Evolutionary conservation across 805 yeast genomes (phyloP).

Genomic region (Wickerhamiella allomyrinae): DNA sequence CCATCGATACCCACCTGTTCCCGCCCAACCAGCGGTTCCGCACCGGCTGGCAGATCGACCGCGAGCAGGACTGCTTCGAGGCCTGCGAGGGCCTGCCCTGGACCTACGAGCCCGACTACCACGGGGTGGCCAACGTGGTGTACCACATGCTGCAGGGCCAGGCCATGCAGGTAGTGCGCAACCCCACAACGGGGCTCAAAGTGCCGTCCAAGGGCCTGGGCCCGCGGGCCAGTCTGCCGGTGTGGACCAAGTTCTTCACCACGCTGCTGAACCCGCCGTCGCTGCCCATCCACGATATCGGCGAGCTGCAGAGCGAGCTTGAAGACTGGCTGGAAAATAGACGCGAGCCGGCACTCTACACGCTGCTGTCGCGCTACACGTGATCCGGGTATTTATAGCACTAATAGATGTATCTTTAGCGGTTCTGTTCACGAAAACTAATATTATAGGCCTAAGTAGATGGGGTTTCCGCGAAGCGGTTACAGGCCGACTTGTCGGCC

Average conservation of each 20-base stretch:
- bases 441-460: no score
- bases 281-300: slow-evolving; percentile 32
- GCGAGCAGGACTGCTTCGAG: slow-evolving; percentile 56
- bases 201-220: neutral
- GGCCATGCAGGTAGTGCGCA: neutral
- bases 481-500: no score
- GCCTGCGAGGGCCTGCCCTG: slow-evolving; percentile 48
- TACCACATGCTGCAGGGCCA: slow-evolving; percentile 40
- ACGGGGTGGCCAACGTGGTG: slow-evolving; percentile 61
- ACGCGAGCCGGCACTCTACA: neutral
- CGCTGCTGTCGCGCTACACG: neutral
- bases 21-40: slow-evolving; percentile 38
- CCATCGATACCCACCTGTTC: slow-evolving; percentile 54
- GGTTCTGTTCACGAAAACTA: no score
- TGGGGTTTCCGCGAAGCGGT: no score
- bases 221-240: slow-evolving; percentile 1
- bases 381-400: neutral
- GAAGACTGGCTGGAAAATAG: slow-evolving; percentile 31
- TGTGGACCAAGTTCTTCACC: slow-evolving; percentile 60
- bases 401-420: no score
- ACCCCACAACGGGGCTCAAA: neutral
- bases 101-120: slow-evolving; percentile 73
- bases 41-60: slow-evolving; percentile 44
- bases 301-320: slow-evolving; percentile 25
- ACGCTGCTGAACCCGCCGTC: slow-evolving; percentile 42